These are phyloP conservation scores for Aureobasidium sp. DNA, from an alignment of 2,329 filamentous ascomycete species.

Conservation along the genomic window DNA sequence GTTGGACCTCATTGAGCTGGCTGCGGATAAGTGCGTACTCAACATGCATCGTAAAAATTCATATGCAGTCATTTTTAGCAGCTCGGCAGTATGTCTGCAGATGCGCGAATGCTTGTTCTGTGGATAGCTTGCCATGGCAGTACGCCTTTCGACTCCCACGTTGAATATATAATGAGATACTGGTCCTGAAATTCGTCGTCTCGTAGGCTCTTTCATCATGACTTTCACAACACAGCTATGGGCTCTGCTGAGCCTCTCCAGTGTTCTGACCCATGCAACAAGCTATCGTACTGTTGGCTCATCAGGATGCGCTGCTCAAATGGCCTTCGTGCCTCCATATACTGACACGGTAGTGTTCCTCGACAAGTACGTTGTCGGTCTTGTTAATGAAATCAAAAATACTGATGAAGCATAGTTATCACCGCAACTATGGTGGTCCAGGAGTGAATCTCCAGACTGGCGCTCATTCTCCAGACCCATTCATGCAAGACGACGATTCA, in stretches of 20 bases:
- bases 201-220: neutral
- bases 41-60: neutral
- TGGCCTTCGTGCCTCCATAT: conserved; percentile 17
- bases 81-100: neutral
- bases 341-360: conserved; percentile 18
- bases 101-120: neutral
- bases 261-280: neutral
- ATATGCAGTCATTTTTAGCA: neutral
- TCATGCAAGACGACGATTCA: conserved; percentile 13
- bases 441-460: conserved; percentile 16
- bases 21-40: neutral
- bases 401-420: conserved; percentile 12
- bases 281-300: conserved; percentile 18
- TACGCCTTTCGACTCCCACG: neutral
- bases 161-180: neutral
- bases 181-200: neutral
- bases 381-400: neutral
- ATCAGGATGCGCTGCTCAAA: conserved; percentile 17
- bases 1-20: neutral
- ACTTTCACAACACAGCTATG: neutral
- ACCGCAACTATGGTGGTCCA: conserved; percentile 18
- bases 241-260: neutral
- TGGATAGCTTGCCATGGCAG: neutral
- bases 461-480: conserved; percentile 13
- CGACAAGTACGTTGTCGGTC: conserved; percentile 15